Percentiles rank a stretch among this genome's conserved stretches.
Evolutionary conservation across 2,329 filamentous ascomycete genomes (phyloP).

Genomic region (Pyricularia pennisetigena): DNA sequence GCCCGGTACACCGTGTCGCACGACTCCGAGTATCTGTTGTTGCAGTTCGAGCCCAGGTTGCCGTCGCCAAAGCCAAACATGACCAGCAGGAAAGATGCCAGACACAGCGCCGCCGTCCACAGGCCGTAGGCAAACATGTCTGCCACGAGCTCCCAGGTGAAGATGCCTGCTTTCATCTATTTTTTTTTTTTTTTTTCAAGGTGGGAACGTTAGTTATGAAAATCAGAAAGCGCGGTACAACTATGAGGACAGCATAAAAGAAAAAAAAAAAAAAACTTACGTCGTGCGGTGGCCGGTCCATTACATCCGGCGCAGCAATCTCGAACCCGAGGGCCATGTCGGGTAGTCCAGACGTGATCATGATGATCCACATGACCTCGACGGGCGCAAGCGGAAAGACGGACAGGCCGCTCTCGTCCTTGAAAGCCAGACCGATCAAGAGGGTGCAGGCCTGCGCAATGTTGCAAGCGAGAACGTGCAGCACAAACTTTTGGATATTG

Average conservation of each 20-base stretch:
- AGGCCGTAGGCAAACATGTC: constrained; percentile 49
- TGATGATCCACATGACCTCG: constrained; percentile 62
- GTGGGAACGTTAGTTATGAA: not conserved
- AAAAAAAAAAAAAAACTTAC: not conserved
- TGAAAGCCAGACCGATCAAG: constrained; percentile 55
- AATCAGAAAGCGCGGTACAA: too few relatives aligned
- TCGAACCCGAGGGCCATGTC: constrained; percentile 62
- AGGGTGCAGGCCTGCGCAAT: constrained; percentile 53
- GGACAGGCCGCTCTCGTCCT: constrained; percentile 45
- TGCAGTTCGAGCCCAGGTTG: constrained; percentile 42
- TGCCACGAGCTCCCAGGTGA: constrained; percentile 46
- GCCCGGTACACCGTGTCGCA: constrained; percentile 52
- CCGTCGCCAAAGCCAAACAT: constrained; percentile 30
- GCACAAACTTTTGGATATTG: constrained; percentile 57
- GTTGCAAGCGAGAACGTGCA: constrained; percentile 52
- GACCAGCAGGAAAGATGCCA: constrained; percentile 5
- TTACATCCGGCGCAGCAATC: constrained; percentile 49
- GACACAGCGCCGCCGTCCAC: constrained; percentile 8
- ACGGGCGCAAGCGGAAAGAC: constrained; percentile 57
- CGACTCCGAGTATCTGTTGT: constrained; percentile 33
- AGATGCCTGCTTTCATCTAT: constrained; percentile 37
- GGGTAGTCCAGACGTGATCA: constrained; percentile 57
- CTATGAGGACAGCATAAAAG: too few relatives aligned
- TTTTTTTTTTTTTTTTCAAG: too few relatives aligned
- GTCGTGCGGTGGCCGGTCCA: constrained; percentile 41